Conservation (phyloP, 139 green algal species). For the Chlorokybus atmophyticus region DNA sequence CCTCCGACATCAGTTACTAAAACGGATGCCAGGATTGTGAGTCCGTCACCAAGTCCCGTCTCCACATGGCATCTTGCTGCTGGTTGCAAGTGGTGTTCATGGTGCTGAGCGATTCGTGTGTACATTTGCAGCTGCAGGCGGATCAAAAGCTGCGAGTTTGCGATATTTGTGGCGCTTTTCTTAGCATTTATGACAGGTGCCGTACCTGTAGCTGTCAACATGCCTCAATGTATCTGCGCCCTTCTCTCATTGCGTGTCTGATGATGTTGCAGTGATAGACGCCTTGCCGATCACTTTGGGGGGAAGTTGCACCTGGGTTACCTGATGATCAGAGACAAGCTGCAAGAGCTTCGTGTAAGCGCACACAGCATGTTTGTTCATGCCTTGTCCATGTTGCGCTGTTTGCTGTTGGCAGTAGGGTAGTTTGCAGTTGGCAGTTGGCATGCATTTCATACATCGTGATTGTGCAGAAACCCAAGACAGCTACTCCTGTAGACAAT, state of each 20-base stretch:
- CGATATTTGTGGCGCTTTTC: slow-evolving; percentile 27
- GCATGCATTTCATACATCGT: not conserved
- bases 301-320: slow-evolving; percentile 30
- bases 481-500: not conserved
- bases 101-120: not conserved
- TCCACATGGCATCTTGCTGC: too few species aligned
- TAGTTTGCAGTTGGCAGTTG: too few species aligned
- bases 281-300: slow-evolving; percentile 30
- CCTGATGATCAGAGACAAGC: slow-evolving; percentile 21
- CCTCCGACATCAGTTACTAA: too few species aligned
- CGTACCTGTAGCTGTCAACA: too few species aligned
- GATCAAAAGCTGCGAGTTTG: slow-evolving; percentile 32
- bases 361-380: slow-evolving; percentile 4
- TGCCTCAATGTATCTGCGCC: too few species aligned
- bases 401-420: not conserved
- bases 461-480: not conserved
- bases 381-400: slow-evolving; percentile 1
- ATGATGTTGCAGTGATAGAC: slow-evolving; percentile 22
- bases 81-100: too few species aligned
- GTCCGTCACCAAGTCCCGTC: too few species aligned
- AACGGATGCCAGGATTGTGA: too few species aligned
- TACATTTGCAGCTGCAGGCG: slow-evolving; percentile 8
- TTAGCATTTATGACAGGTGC: slow-evolving; percentile 31
- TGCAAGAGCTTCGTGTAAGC: slow-evolving; percentile 22
- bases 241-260: not conserved